Evolutionary conservation across 2,329 filamentous ascomycete species (phyloP).

Genomic region (Gaeumannomyces sp.): DNA sequence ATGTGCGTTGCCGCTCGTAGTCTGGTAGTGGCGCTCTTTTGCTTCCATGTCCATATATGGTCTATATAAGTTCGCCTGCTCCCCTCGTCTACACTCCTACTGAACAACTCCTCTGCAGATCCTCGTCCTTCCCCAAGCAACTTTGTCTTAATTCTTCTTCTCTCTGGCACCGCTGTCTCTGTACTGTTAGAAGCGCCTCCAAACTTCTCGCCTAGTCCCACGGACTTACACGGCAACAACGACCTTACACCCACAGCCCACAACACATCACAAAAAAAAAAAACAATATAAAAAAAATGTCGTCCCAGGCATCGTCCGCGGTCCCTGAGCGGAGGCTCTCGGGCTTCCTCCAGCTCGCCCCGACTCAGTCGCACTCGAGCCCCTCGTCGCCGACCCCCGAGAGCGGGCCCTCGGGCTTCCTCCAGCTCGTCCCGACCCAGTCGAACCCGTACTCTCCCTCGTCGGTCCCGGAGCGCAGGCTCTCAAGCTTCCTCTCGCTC

Average conservation of each 20-base stretch:
- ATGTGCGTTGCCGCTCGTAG: background rate
- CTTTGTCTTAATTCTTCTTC: background rate
- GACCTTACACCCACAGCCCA: no score
- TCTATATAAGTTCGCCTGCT: background rate
- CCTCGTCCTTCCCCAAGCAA: background rate
- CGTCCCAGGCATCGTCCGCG: background rate
- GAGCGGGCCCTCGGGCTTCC: slow-evolving; percentile 31
- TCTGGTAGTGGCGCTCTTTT: background rate
- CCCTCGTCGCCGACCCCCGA: slow-evolving; percentile 23
- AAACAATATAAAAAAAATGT: background rate
- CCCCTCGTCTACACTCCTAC: background rate
- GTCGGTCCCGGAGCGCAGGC: slow-evolving; percentile 14
- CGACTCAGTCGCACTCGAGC: slow-evolving; percentile 50
- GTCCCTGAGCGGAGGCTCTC: background rate
- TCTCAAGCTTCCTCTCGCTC: slow-evolving; percentile 46
- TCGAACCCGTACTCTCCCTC: slow-evolving; percentile 49
- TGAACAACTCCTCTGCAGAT: background rate
- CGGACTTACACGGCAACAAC: background rate
- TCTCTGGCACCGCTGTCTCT: background rate
- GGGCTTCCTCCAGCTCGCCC: slow-evolving; percentile 52
- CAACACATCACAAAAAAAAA: background rate
- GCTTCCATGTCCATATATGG: background rate
- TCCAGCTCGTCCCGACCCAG: slow-evolving; percentile 51
- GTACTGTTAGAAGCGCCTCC: background rate
- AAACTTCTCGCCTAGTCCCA: background rate